Evolutionary conservation across 1,139 yeast genomes (phyloP), one percentile per base, ranked within the genome.

Genomic region (Sugiyamaella pinicola): DNA sequence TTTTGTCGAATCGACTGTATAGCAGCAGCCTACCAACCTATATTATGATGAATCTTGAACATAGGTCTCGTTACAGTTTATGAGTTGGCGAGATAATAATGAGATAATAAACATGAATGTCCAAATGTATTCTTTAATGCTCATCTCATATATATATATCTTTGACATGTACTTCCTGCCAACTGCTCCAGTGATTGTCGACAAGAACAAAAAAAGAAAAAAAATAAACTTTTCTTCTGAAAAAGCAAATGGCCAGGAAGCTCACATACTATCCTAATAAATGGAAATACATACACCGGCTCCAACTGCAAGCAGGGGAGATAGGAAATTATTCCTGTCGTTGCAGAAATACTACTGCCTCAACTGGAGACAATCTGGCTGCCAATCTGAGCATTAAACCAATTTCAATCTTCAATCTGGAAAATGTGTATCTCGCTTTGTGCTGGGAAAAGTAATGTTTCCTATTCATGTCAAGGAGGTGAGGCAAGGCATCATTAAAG

Each of bases 381-480:
- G 53, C 24, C 26, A 33, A 50, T 50, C 53, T 22, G 13, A 21
- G 49, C 53, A 50, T 50, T 22, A 38, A 33, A 44, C 35, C 49
- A 40, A 40, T 39, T 40, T 17, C 39, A 51, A 51, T 51, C 54
- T 51, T 50, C 47, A 51, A 51, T 46, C 50, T 51, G 29, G 37
- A 34, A 45, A 50, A 50, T 50, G 53, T 41, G 39, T 41, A 51
- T 51, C 54, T 51, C 37, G 48, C 48, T 38, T 42, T 46, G 43
- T 35, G 35, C 22, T 12, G 19, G 7, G 17, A 35, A 34, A 35
- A 31, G 42, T 19, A 45, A 45, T 34, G 37, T 18, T 24, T 12
- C 3, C 22, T 8, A 45, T 45, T 45, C 19, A 45, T 45, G 48
- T 45, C 41, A 34, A 45, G 31, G n/a, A n/a, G n/a, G n/a, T n/a